Conservation (phyloP, 768 basidiomycete genomes). For the Serendipita sp. region DNA sequence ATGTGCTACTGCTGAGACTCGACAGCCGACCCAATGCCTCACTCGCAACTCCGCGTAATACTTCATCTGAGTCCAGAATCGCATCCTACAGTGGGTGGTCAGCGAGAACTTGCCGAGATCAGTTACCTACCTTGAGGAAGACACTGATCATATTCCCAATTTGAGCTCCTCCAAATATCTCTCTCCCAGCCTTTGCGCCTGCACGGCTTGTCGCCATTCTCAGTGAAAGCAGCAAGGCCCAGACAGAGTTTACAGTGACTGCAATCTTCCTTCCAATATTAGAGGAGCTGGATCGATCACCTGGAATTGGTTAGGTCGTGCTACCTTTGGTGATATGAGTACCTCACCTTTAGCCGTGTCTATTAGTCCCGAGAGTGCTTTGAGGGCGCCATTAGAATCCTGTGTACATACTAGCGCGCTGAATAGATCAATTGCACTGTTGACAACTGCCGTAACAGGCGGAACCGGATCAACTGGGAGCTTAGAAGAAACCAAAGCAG, state of each 20-base stretch:
- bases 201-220: slow-evolving; percentile 20
- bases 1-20: slow-evolving; percentile 64
- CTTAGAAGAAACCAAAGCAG: slow-evolving; percentile 19
- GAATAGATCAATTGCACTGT: slow-evolving; percentile 81
- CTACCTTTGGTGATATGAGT: background rate
- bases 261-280: slow-evolving; percentile 80
- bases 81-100: slow-evolving; percentile 37
- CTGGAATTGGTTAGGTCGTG: background rate
- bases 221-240: slow-evolving; percentile 58
- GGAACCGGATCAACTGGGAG: slow-evolving; percentile 48
- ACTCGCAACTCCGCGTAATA: slow-evolving; percentile 63
- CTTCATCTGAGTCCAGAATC: slow-evolving; percentile 62
- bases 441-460: slow-evolving; percentile 66
- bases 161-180: slow-evolving; percentile 50
- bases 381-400: slow-evolving; percentile 27
- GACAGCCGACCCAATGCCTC: slow-evolving; percentile 82
- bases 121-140: slow-evolving; percentile 55
- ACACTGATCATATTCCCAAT: slow-evolving; percentile 46
- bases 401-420: slow-evolving; percentile 64
- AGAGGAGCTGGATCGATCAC: slow-evolving; percentile 6
- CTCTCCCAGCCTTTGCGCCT: slow-evolving; percentile 33
- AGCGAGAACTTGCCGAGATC: background rate
- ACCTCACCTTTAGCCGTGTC: background rate
- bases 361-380: background rate
- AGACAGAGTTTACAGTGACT: slow-evolving; percentile 60